These are phyloP conservation scores for Pichia sp. DNA, from an alignment of 1,139 yeast species.

Conservation along the genomic window DNA sequence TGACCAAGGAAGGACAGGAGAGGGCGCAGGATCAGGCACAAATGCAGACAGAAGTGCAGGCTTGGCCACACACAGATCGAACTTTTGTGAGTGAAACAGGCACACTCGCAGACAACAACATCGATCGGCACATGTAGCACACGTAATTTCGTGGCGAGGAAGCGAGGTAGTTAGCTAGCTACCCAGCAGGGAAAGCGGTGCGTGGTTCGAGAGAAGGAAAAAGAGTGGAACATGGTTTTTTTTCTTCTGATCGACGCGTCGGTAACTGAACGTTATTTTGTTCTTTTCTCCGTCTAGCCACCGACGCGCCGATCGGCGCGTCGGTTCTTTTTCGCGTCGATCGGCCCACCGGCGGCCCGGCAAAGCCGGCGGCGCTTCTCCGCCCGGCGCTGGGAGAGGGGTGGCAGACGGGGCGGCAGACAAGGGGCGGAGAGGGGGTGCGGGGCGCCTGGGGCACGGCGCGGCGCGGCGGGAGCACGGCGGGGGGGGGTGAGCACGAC, in stretches of 20 bases:
- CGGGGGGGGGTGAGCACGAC: background rate
- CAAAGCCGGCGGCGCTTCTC: too few species aligned
- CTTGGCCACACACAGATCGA: too few species aligned
- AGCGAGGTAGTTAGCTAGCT: background rate
- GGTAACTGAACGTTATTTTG: background rate
- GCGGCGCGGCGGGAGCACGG: background rate
- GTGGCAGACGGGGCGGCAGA: too few species aligned
- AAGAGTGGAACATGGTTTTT: background rate
- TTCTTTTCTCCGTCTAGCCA: too few species aligned
- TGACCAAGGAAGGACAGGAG: background rate
- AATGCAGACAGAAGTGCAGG: too few species aligned
- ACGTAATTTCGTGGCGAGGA: background rate
- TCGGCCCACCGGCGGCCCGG: too few species aligned
- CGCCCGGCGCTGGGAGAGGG: too few species aligned
- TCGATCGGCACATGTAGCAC: background rate
- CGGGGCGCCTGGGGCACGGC: background rate
- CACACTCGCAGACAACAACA: too few species aligned
- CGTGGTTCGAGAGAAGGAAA: background rate
- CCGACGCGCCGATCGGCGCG: background rate
- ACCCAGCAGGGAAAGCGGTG: background rate
- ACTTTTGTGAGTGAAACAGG: too few species aligned
- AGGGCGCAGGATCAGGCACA: background rate
- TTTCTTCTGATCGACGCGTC: background rate
- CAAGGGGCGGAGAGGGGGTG: too few species aligned
- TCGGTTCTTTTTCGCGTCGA: background rate